Percentiles rank a stretch among this genome's conserved stretches.
Evolutionary conservation across 192 early-diverging fungal genomes (phyloP).

Genomic region (Coemansia sp.): DNA sequence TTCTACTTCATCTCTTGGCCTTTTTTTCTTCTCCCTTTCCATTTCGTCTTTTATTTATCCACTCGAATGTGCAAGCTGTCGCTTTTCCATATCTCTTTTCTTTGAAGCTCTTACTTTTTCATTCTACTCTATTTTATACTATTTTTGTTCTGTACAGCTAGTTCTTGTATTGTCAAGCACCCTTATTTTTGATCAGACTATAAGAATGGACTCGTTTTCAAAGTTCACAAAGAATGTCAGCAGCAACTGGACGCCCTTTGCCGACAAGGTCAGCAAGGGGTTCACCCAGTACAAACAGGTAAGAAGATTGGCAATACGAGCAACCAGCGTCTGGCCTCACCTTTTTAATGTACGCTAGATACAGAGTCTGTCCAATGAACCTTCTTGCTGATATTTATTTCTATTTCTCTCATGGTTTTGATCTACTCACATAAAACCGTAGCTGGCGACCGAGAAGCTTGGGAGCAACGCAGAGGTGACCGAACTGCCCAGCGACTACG

Average conservation of each 20-base stretch:
- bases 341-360: neutral
- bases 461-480: constrained; percentile 82
- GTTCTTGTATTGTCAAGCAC: neutral
- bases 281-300: constrained; percentile 59
- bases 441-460: constrained; percentile 90
- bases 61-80: too few species aligned
- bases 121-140: too few species aligned
- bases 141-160: too few species aligned
- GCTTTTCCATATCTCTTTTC: too few species aligned
- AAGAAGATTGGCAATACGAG: neutral
- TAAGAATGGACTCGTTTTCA: constrained; percentile 54
- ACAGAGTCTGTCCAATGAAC: too few species aligned
- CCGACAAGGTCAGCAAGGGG: constrained; percentile 47
- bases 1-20: too few species aligned
- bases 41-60: too few species aligned
- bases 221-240: constrained; percentile 54
- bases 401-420: too few species aligned
- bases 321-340: neutral
- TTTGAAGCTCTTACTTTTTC: too few species aligned
- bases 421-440: constrained; percentile 5
- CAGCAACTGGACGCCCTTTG: constrained; percentile 51
- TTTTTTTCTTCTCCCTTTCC: too few species aligned
- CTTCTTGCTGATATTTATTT: too few species aligned
- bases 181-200: neutral
- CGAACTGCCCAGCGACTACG: constrained; percentile 91